Percentiles rank a stretch among this genome's conserved stretches.
Conservation (phyloP, 1,284 basidiomycete species). For the Neolentinus lepideus region DNA sequence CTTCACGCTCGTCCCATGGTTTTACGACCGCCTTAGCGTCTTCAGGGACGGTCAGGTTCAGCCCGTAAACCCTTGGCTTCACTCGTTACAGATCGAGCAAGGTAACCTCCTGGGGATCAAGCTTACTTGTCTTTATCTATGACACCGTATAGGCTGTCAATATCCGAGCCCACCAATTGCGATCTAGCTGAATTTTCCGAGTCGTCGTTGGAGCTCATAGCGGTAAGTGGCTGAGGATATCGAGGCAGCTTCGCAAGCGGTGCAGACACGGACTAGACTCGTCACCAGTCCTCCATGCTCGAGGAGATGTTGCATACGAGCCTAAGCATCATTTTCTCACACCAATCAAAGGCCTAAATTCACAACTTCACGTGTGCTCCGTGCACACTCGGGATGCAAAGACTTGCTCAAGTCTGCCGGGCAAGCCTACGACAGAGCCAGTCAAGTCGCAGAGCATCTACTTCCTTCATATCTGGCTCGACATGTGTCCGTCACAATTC, state of each 20-base stretch:
- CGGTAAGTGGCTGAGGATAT: neutral
- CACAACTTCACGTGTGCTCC: neutral
- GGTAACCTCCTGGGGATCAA: slow-evolving; percentile 2
- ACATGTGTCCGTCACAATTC: neutral
- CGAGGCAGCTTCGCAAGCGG: neutral
- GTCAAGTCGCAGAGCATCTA: neutral
- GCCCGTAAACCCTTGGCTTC: slow-evolving; percentile 60
- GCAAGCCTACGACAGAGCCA: neutral
- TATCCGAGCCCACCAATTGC: slow-evolving; percentile 31
- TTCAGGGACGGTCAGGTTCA: slow-evolving; percentile 72
- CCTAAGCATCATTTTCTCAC: neutral
- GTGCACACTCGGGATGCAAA: neutral
- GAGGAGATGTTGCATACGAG: too few relatives aligned
- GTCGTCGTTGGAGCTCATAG: neutral
- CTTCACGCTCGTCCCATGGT: slow-evolving; percentile 73
- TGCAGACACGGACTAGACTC: too few relatives aligned
- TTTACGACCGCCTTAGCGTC: slow-evolving; percentile 70
- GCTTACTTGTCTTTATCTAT: slow-evolving; percentile 71
- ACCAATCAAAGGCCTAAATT: neutral
- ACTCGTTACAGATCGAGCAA: slow-evolving; percentile 6
- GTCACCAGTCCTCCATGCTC: too few relatives aligned
- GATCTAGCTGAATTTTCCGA: slow-evolving; percentile 5
- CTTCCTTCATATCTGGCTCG: neutral
- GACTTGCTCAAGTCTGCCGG: neutral
- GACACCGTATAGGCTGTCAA: slow-evolving; percentile 50